These are phyloP conservation scores for Fagus crenata DNA, from an alignment of 306 rosid species.

Conservation along the genomic window DNA sequence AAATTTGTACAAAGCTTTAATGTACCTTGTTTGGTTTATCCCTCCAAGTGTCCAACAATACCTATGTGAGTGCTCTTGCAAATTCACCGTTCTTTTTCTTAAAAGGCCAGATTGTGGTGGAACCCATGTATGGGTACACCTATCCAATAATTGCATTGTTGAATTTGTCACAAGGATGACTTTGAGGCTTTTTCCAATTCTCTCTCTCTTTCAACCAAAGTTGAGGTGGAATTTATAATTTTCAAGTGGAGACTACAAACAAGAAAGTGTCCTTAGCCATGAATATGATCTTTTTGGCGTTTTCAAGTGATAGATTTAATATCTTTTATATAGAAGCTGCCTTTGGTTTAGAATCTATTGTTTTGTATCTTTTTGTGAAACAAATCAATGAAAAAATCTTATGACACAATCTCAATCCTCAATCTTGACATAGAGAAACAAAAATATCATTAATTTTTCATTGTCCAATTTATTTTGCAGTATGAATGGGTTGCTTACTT, in stretches of 20 bases:
- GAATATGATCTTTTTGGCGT: background rate
- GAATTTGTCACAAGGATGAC: constrained; percentile 27
- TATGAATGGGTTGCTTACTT: too few relatives aligned
- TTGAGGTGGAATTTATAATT: constrained; percentile 21
- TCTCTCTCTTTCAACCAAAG: constrained; percentile 15
- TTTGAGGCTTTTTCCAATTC: constrained; percentile 16
- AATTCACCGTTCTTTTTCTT: constrained; percentile 39
- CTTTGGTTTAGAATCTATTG: too few relatives aligned
- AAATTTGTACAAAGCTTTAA: too few relatives aligned
- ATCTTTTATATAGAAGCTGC: too few relatives aligned
- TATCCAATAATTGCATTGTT: constrained; percentile 51
- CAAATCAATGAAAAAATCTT: too few relatives aligned
- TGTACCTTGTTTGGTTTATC: too few relatives aligned
- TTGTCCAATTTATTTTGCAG: too few relatives aligned
- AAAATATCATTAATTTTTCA: too few relatives aligned
- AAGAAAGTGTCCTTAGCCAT: too few relatives aligned
- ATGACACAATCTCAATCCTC: too few relatives aligned
- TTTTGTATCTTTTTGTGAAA: too few relatives aligned
- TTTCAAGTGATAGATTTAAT: background rate
- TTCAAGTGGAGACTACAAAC: constrained; percentile 20
- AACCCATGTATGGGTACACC: constrained; percentile 30
- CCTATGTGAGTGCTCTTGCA: constrained; percentile 47
- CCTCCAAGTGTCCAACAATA: background rate
- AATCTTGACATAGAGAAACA: too few relatives aligned
- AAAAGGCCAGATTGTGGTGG: constrained; percentile 47